Evolutionary conservation across 345 rosid species (phyloP), one percentile per base, ranked within the genome.

Genomic region (Citrus trifoliata): DNA sequence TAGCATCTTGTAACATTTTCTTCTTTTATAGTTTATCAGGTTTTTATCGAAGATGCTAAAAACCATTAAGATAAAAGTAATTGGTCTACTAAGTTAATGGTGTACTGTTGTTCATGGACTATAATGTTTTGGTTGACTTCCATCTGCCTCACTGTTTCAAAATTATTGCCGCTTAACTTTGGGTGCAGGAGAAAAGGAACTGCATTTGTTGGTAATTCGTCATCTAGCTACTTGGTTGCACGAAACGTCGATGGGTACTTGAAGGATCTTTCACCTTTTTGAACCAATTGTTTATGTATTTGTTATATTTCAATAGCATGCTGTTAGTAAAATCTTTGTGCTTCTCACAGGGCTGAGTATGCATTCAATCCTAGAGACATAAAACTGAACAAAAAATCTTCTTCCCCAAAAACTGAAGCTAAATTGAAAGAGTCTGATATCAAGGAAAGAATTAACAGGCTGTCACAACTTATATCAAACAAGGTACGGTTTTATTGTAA

Each of bases 331-430:
- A 35, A 62, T 70, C 56, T 67, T 33, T 55, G 16, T n/a, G 18
- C 80, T 78, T 73, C 70, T 79, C 62, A 40, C 83, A 93, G 99
- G 86, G 95, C 97, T 60, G 88, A 76, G 74, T 86, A 80, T 80
- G 99, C 99, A 53, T 91, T 94, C 88, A 94, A 93, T 28, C 98
- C 98, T 1, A 91, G 93, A 88, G 97, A 94, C 82, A 79, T 93
- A 61, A 86, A 82, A n/a, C 69, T 80, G 62, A 83, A 62, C 78
- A 83, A 79, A 88, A 92, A 77, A 82, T 88, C 94, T 21, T 90
- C 97, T 0, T 89, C 95, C 27, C 91, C 98, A 0, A 80, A 74
- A 10, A 80, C 80, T 32, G 42, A n/a, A 22, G 82, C 80, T 48
- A 91, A 91, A 80, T 69, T 84, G 88, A 84, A 92, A 10, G 97